Evolutionary conservation across 2,329 filamentous ascomycete genomes (phyloP), one percentile per base, ranked within the genome.

Genomic region (Mariannaea elegans): DNA sequence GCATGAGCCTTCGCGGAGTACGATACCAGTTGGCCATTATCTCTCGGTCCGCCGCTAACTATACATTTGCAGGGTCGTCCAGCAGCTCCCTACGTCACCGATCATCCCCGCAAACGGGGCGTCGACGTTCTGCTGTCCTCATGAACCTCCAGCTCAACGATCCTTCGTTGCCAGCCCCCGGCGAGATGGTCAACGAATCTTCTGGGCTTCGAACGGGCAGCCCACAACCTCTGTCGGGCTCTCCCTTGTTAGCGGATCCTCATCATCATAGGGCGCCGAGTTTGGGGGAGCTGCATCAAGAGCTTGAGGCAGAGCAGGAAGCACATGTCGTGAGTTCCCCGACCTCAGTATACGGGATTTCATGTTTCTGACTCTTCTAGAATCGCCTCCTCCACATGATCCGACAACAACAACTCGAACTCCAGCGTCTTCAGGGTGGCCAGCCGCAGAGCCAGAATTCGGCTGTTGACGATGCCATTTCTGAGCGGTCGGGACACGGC

Each of bases 301-400:
- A 93, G 75, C 81, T 93, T 2, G 90, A 93, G 74, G 90, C 88
- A 52, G 90, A 93, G 76, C 90, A 93, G 73, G 90, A 93, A 71
- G 89, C 87, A 21, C 90, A 93, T 76, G 90, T 93, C 64, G 87
- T 90, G 79, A 49, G 85, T 76, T 16, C 16, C 13, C 16, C n/a
- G 46, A 23, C 14, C 32, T 36, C 14, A 14, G 14, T n/a, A 8
- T 34, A 27, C 9, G 2, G 7, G 19, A 4, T 47, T 32, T n/a
- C 24, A 18, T 53, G 14, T 45, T 13, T 24, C 65, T 71, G 44
- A 70, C 58, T 2, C 14, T 8, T 14, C 7, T 65, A 90, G 87
- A 94, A 94, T 72, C 87, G 91, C 10, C 84, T 94, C 2, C 81
- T 94, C 42, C 85, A 86, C 60, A 90, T 92, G 86, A 94, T 94